These are phyloP conservation scores for Talaromyces amestolkiae DNA, from an alignment of 2,329 filamentous ascomycete species.

Conservation along the genomic window DNA sequence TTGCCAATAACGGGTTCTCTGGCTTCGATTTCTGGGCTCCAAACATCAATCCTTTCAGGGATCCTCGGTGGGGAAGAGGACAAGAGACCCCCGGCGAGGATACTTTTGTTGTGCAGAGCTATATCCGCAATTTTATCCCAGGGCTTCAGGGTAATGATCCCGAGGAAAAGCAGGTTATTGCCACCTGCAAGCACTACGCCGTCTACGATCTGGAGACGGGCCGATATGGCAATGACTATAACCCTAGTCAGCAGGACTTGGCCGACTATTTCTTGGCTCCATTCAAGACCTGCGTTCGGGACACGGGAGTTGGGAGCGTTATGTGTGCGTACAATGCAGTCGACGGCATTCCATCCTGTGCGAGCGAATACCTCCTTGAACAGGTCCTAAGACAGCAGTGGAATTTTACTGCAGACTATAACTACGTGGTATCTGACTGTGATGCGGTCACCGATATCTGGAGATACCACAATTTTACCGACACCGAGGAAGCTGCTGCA, in stretches of 20 bases:
- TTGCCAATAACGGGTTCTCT: slow-evolving; percentile 55
- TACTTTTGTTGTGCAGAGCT: slow-evolving; percentile 46
- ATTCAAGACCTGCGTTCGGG: slow-evolving; percentile 61
- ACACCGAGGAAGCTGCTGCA: slow-evolving; percentile 42
- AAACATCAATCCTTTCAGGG: slow-evolving; percentile 62
- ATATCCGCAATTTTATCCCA: slow-evolving; percentile 49
- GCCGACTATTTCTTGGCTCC: slow-evolving; percentile 64
- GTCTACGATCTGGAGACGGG: slow-evolving; percentile 53
- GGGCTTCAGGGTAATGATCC: slow-evolving; percentile 49
- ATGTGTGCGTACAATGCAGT: slow-evolving; percentile 63
- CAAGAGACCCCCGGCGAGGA: slow-evolving; percentile 59
- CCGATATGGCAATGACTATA: slow-evolving; percentile 53
- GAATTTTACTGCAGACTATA: slow-evolving; percentile 58
- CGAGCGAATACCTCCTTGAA: slow-evolving; percentile 58
- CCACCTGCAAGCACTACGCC: slow-evolving; percentile 59
- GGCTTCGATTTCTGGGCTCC: slow-evolving; percentile 56
- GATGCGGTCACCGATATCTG: slow-evolving; percentile 59
- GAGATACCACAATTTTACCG: slow-evolving; percentile 49
- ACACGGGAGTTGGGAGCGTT: slow-evolving; percentile 54
- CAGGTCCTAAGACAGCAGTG: slow-evolving; percentile 63
- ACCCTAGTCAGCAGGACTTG: slow-evolving; percentile 58
- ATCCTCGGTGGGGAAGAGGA: slow-evolving; percentile 60
- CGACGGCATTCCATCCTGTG: slow-evolving; percentile 63
- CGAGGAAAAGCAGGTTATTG: slow-evolving; percentile 42
- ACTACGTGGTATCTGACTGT: slow-evolving; percentile 62